Base-by-base conservation (phyloP, 805 yeast species). In the Lachancea kluyveri region DNA sequence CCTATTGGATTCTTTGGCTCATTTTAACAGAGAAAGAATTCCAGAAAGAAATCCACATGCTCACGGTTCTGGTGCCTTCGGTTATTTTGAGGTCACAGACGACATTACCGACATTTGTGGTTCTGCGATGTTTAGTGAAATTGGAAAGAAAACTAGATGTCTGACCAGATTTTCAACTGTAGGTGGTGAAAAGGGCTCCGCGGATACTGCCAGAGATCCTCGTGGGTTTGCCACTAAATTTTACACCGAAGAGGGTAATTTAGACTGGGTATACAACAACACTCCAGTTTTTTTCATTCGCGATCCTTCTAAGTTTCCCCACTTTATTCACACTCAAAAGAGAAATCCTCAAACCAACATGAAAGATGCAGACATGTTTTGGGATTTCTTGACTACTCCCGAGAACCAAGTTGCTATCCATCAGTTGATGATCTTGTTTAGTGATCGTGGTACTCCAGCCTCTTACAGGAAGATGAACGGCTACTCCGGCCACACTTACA, bases 1-100 rank as follows among this genome's bases (percentile, higher is more conserved):
- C 54, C 64, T 85, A 60, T 69, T 85, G 48, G 95, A 85, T 50
- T 71, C 85, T 2, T 60, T 85, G 36, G 88, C 94, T 13, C 95
- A 84, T 59, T 85, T 85, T 50, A 94, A 83, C 62, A 70, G 94
- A 46, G 95, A 85, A 62, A 68, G 95, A 60, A 80, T 85, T 43
- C 95, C 95, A 8, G 95, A 86, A 64, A 71, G 95, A 62, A 94
- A 85, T 36, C 95, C 86, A 21, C 95, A 85, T 54, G 95, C 95
- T 33, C 85, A 85, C 57, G 95, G 95, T 46, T 81, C 88, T 9
- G 95, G 95, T 53, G 95, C 95, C 7, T 83, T 68, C 55, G 95
- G 95, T 44, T 72, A 68, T 44, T 86, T 86, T 55, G 94, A 82
- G 59, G 88, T 80, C 31, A 85, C 95, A 8, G 90, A 85, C 46